Conservation (phyloP, 768 basidiomycete genomes). For the Leccinum variicolor region DNA sequence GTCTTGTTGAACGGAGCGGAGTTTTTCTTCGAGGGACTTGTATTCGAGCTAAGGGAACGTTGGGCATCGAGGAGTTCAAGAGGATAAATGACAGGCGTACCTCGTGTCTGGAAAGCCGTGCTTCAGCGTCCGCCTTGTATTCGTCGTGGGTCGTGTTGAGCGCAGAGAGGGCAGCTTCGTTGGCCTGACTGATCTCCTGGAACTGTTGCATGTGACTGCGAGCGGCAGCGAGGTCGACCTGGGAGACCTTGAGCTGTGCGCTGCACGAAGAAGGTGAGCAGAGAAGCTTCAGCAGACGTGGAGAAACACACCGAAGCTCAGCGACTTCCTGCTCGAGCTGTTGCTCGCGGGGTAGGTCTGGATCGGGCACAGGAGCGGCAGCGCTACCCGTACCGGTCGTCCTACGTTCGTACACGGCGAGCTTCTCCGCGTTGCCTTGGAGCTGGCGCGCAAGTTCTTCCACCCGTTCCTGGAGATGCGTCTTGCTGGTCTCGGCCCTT, state of each 20-base stretch:
- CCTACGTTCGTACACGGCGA: conserved; percentile 81
- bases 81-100: conserved; percentile 35
- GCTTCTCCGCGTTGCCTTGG: conserved; percentile 78
- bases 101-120: conserved; percentile 63
- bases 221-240: conserved; percentile 72
- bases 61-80: background rate
- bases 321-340: conserved; percentile 83
- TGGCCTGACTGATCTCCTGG: conserved; percentile 81
- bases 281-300: background rate
- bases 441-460: conserved; percentile 49
- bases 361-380: conserved; percentile 34
- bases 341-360: conserved; percentile 62
- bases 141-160: conserved; percentile 76
- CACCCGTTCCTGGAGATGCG: conserved; percentile 67
- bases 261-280: conserved; percentile 35
- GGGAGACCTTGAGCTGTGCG: conserved; percentile 69
- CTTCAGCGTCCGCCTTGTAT: conserved; percentile 70
- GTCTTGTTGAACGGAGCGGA: conserved; percentile 54
- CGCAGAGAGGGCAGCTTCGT: conserved; percentile 68
- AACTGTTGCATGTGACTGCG: conserved; percentile 77
- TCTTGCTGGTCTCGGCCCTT: conserved; percentile 74
- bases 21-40: conserved; percentile 58
- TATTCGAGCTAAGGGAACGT: conserved; percentile 51
- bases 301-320: conserved; percentile 61
- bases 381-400: conserved; percentile 32